Evolutionary conservation across 140 eudicot species (phyloP), one percentile per base, ranked within the genome.

Genomic region (Cichorium intybus): DNA sequence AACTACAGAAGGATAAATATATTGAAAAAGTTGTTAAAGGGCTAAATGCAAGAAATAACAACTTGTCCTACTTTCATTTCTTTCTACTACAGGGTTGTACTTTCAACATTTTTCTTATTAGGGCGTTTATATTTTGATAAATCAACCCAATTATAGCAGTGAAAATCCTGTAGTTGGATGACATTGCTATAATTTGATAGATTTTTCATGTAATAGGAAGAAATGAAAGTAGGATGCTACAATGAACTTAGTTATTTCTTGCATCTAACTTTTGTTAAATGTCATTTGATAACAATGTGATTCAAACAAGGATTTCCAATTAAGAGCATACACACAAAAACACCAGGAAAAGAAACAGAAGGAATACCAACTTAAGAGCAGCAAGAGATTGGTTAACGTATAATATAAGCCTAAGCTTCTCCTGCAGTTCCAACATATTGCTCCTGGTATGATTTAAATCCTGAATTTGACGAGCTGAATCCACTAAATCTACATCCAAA

Each of bases 361-460:
- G 47, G 20, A 58, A 37, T 73, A 92, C 98, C 89, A 93, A 74
- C 66, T 86, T 83, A 60, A 93, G 95, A 58, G 99, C 89, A 33
- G 95, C 84, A 34, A 88, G 70, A 67, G 99, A 95, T 51, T 93
- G 97, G 59, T 86, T 84, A 45, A 93, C 88, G 51, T 85, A 86
- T 23, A 85, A 70, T 46, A 92, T 84, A 68, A 92, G 88, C 82
- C 88, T 74, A 71, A 93, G 71, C 74, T 88, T 93, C 62, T 86
- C 84, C 61, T 86, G 95, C 68, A 88, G 34, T 4, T 68, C 78
- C 73, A 93, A 24, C 85, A 88, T 67, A 83, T 84, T 68, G 9
- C 74, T 72, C 57, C 97, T 45, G 7, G 69, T 77, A 17, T 23
- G 45, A 71, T 79, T 88, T 59, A 86, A 70, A 64, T 76, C 89